Base-by-base conservation (phyloP, 176 grass and related monocot species). In the Oropetium thomaeum region DNA sequence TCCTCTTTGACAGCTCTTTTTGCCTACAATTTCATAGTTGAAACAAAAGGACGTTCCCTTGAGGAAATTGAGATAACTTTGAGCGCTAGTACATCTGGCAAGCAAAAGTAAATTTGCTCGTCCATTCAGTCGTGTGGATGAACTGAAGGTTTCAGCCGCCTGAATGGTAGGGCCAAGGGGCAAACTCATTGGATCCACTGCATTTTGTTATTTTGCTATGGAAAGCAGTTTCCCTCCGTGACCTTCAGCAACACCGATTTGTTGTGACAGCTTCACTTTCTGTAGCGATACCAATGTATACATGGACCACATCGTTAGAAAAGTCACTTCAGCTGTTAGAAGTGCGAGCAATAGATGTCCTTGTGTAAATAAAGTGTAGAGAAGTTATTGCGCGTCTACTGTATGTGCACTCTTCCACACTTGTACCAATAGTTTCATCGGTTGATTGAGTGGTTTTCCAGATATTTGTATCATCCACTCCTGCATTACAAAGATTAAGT, bases 41-140 rank as follows among this genome's bases (percentile, higher is more conserved):
- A 99, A 84, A 99, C 96, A n/a, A 87, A 90, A 88, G 96, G 96
- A 15, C 87, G 87, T 81, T 99, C 91, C 1, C 91, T 95, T 41
- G 96, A 99, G 82, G 89, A 99, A 86, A 99, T 99, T 54, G 96
- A 99, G 82, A 66, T 95, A 84, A 92, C 91, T 14, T 58, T 95
- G 51, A 90, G 43, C 74, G 53, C 74, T 30, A 31, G 25, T 73
- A 68, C 43, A 20, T 25, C 81, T 2, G 71, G 61, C 2, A 73
- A 93, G 41, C 54, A 29, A 51, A 60, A 93, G 35, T 90, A 76
- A 62, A 60, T 62, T 66, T 23, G 23, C 47, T 32, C 10, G 5
- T 64, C 40, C 59, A 32, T 60, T 47, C n/a, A 41, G 30, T 62
- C 23, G 61, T 9, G 25, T 26, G 35, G 74, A 71, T 31, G 69